Evolutionary conservation across 768 basidiomycete genomes (phyloP), one percentile per base, ranked within the genome.

Genomic region (Mrakia frigida): DNA sequence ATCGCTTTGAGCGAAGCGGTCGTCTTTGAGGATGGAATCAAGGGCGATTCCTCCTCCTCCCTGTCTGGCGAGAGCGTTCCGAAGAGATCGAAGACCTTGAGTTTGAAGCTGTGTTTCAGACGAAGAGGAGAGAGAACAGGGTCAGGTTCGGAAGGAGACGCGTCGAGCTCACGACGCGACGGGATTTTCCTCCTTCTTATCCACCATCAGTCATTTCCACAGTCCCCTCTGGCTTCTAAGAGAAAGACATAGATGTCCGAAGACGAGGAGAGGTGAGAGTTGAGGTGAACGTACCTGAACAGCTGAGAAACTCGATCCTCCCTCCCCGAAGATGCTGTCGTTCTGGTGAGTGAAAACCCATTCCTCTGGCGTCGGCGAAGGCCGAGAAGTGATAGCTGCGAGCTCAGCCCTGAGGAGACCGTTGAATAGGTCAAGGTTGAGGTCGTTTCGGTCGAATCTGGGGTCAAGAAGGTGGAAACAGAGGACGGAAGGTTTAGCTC

Each of bases 381-480:
- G 81, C 60, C 80, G 59, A 13, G 83, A 80, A 0, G 81, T 83
- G 61, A 84, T 80, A 3, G 81, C 82, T 13, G 78, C 75, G 21
- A 84, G 70, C 70, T 84, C 83, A 16, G 77, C 75, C 23, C 79
- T 75, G 80, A 84, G 83, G 73, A 84, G 82, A 69, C 81, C 73
- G 33, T 82, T 73, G 80, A 83, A 84, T 69, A 79, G 81, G 73
- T 82, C 82, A 28, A 82, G 79, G 77, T 82, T 81, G 21, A 82
- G 79, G 68, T 83, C 81, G 70, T 83, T 83, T 41, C 43, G 74
- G 75, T 83, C 82, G 77, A 82, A 82, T n/a, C 61, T 63, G 33
- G 3, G 33, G n/a, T n/a, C 5, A 21, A 33, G 31, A 63, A 13
- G 18, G 21, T 6, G 35, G 10, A 33, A 7, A 2, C 31, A 37